Conservation (phyloP, 108 stramenopile species). For the Cyclotella kingstonii region DNA sequence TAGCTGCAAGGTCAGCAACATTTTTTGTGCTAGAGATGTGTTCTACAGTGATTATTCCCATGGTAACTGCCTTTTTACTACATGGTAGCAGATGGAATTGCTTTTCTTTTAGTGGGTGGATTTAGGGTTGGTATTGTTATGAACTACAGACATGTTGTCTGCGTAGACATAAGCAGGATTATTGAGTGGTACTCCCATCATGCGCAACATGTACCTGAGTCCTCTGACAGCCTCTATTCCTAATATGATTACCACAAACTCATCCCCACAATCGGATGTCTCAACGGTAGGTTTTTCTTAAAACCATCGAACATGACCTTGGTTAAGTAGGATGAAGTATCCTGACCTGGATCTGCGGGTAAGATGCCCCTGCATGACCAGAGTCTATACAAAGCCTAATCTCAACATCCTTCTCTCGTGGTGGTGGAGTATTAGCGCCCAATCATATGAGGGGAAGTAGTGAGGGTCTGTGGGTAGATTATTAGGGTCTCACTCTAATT, state of each 20-base stretch:
- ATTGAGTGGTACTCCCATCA: slow-evolving; percentile 42
- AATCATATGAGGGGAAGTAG: slow-evolving; percentile 1
- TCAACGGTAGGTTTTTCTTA: slow-evolving; percentile 33
- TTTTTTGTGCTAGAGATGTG: too few species aligned
- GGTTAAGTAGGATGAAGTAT: slow-evolving; percentile 20
- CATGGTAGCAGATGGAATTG: too few species aligned
- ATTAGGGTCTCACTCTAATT: slow-evolving; percentile 39
- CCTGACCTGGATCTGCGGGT: slow-evolving; percentile 27
- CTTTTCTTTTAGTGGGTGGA: neutral
- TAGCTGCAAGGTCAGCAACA: too few species aligned
- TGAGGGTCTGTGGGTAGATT: slow-evolving; percentile 3
- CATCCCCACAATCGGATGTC: slow-evolving; percentile 9
- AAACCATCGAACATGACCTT: slow-evolving; percentile 22
- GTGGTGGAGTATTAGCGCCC: slow-evolving; percentile 12
- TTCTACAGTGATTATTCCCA: too few species aligned
- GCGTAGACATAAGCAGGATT: slow-evolving; percentile 26
- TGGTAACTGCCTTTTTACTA: too few species aligned
- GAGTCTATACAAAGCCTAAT: slow-evolving; percentile 16
- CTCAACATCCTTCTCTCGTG: slow-evolving; percentile 9
- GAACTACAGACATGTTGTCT: slow-evolving; percentile 11
- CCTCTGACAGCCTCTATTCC: slow-evolving; percentile 36
- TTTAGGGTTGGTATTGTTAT: too few species aligned
- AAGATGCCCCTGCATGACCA: slow-evolving; percentile 34
- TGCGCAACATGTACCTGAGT: slow-evolving; percentile 33
- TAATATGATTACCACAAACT: neutral